These are phyloP conservation scores for Penicillium rolfsii DNA, from an alignment of 2,329 filamentous ascomycete genomes.

Conservation along the genomic window DNA sequence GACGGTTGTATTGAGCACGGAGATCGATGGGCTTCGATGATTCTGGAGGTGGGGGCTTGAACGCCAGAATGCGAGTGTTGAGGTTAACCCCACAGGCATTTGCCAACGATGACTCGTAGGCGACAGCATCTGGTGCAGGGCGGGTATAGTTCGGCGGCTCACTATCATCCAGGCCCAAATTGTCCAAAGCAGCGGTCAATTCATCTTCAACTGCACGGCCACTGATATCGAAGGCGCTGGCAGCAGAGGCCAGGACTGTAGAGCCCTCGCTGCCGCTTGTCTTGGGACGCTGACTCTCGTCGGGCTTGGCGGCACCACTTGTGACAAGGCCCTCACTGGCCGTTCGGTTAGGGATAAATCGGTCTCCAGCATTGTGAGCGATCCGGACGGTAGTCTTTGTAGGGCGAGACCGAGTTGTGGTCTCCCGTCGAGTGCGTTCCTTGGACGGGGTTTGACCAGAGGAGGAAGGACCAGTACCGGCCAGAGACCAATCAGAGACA, in stretches of 20 bases:
- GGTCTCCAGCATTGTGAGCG: slow-evolving; percentile 74
- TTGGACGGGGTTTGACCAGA: slow-evolving; percentile 61
- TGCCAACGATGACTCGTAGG: slow-evolving; percentile 89
- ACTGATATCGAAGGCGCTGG: slow-evolving; percentile 66
- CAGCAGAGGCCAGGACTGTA: slow-evolving; percentile 73
- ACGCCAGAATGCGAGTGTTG: slow-evolving; percentile 93
- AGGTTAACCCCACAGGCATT: slow-evolving; percentile 89
- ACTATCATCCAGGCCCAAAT: slow-evolving; percentile 75
- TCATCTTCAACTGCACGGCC: slow-evolving; percentile 70
- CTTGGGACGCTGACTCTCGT: slow-evolving; percentile 76
- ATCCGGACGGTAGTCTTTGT: slow-evolving; percentile 75
- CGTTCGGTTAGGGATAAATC: slow-evolving; percentile 92
- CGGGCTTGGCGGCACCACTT: slow-evolving; percentile 79
- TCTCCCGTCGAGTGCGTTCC: slow-evolving; percentile 61
- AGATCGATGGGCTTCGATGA: slow-evolving; percentile 98
- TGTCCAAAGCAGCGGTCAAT: slow-evolving; percentile 76
- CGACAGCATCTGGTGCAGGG: slow-evolving; percentile 81
- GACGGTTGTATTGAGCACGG: slow-evolving; percentile 96
- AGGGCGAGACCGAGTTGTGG: slow-evolving; percentile 51
- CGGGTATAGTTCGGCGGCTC: slow-evolving; percentile 70
- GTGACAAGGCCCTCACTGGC: slow-evolving; percentile 88
- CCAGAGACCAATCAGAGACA: slow-evolving; percentile 88
- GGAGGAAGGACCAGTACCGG: slow-evolving; percentile 70
- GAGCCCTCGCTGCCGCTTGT: slow-evolving; percentile 72
- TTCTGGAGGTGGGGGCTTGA: slow-evolving; percentile 97